phyloP scores from a whole-genome alignment of 73 alveolate genomes.

The Stentor coeruleus region DNA sequence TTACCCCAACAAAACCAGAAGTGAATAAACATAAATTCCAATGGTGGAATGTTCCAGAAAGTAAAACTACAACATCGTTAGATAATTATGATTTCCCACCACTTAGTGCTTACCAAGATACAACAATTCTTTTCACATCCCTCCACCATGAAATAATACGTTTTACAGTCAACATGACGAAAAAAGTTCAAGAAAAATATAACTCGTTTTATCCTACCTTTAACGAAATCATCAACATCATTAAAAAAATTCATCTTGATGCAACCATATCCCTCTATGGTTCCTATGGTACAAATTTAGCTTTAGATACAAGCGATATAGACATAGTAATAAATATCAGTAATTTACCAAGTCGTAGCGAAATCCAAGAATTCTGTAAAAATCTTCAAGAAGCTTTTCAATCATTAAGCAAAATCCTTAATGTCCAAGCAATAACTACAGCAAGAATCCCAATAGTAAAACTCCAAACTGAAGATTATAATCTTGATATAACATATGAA shows the following conservation, averaged over 20 bases:
- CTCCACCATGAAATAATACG: no score
- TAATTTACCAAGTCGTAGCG: background rate
- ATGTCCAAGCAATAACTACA: background rate
- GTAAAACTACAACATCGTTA: background rate
- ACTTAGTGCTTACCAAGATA: background rate
- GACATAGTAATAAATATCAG: background rate
- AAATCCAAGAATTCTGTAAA: background rate
- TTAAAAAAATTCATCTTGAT: no score
- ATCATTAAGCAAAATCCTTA: background rate
- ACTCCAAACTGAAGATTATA: background rate
- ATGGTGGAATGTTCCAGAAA: background rate
- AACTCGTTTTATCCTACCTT: no score
- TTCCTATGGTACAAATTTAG: background rate
- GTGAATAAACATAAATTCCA: background rate
- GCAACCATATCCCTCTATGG: background rate
- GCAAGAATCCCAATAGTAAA: conserved; percentile 11
- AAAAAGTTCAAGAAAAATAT: no score
- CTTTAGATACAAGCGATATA: conserved; percentile 7
- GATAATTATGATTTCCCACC: background rate
- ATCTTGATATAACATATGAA: background rate
- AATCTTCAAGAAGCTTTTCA: background rate
- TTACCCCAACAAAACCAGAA: conserved; percentile 1
- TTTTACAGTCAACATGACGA: no score
- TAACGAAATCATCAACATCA: no score
- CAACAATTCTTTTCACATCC: no score